Base-by-base conservation (phyloP, 2,329 filamentous ascomycete genomes). In the Chaetomium olivaceum region DNA sequence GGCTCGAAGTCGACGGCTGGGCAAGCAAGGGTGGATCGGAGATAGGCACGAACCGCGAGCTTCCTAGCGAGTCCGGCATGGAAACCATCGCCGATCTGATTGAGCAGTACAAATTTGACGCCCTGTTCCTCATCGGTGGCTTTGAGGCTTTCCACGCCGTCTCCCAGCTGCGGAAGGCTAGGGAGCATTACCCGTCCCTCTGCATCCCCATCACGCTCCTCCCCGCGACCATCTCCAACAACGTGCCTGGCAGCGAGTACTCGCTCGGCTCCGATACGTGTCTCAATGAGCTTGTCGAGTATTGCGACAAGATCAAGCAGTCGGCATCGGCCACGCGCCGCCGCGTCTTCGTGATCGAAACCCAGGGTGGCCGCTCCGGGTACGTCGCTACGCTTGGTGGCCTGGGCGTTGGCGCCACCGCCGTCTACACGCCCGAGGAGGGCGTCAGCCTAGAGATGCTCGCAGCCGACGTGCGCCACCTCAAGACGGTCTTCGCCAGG, bases 151-250 rank as follows among this genome's bases (percentile, higher is more conserved):
- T 96, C 82, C 96, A 95, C 65, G 90, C 95, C 2, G 85, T 97
- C 39, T 92, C 91, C 54, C 91, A 98, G 78, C 84, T 99, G 67
- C 89, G 93, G 71, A 87, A 91, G 80, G 93, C 90, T 16, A 85
- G 93, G 63, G 85, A 87, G 43, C 80, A 91, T 67, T 97, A 91
- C 78, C 88, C 91, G 12, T 89, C 91, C 1, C 91, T 99, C 75
- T 93, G 92, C 77, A 97, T 99, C 69, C 95, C 95, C 23, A 92
- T 98, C 84, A 86, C 90, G 61, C 85, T 97, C 51, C 84, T 99
- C 29, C 95, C 95, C 0, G 95, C 95, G n/a, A 99, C 95, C 11
- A 94, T 99, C 72, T 97, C 92, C 70, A 99, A 99, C 84, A 99
- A 99, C 77, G 95, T 99, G 4, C 95, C 95, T 0, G 95, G 95